Evolutionary conservation across 2,329 filamentous ascomycete genomes (phyloP).

Genomic region (Fusarium nisikadoi): DNA sequence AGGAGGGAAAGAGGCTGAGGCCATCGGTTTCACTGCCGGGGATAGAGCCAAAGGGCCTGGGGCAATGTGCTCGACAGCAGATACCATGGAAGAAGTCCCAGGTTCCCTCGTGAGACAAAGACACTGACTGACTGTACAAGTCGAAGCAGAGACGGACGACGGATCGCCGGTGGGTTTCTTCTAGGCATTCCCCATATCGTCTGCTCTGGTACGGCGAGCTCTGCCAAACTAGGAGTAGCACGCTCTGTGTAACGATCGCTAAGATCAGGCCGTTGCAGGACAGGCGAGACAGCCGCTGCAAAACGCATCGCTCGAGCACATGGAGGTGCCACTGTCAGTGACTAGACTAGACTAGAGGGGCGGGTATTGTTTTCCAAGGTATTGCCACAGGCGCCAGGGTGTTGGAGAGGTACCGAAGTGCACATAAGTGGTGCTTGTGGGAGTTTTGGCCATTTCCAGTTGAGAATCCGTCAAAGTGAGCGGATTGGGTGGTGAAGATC

Average conservation of each 20-base stretch:
- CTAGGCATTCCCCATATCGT: conserved; percentile 20
- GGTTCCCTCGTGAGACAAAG: conserved; percentile 1
- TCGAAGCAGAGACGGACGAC: conserved; percentile 5
- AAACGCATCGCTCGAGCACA: background rate
- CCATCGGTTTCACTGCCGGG: conserved; percentile 8
- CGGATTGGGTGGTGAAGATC: conserved; percentile 25
- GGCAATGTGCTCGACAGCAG: conserved; percentile 4
- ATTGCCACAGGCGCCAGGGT: conserved; percentile 2
- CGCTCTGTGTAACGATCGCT: conserved; percentile 38
- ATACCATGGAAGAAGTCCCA: conserved; percentile 13
- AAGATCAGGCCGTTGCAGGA: conserved; percentile 18
- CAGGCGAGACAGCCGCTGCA: conserved; percentile 33
- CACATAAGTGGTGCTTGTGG: conserved; percentile 13
- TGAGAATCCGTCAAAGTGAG: conserved; percentile 4
- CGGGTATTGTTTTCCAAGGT: conserved; percentile 29
- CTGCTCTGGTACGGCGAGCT: conserved; percentile 24
- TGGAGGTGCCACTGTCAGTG: conserved; percentile 2
- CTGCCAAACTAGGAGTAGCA: conserved; percentile 39
- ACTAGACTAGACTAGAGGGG: background rate
- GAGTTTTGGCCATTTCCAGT: conserved; percentile 19
- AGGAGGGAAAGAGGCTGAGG: conserved; percentile 14
- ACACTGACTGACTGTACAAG: background rate
- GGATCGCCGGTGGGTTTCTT: conserved; percentile 32
- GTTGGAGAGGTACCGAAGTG: background rate
- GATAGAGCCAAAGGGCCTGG: background rate